These are phyloP conservation scores for Leonotis leonurus DNA, from an alignment of 257 asterid genomes.

Conservation along the genomic window DNA sequence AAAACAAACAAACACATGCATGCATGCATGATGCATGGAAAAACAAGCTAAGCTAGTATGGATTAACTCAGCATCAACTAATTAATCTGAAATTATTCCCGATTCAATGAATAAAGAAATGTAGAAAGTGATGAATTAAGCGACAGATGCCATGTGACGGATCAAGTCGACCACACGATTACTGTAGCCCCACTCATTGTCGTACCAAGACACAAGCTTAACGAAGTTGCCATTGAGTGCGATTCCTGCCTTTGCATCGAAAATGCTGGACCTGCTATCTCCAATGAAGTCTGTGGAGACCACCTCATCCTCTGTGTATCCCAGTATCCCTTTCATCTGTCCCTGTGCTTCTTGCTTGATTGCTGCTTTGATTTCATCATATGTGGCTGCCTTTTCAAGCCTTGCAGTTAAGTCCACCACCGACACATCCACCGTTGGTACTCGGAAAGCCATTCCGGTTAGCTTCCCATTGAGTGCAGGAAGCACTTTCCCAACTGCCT, in stretches of 20 bases:
- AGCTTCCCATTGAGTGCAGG: conserved; percentile 55
- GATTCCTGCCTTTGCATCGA: conserved; percentile 53
- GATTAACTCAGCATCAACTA: neutral
- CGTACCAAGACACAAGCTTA: conserved; percentile 54
- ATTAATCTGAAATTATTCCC: neutral
- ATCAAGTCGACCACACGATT: conserved; percentile 52
- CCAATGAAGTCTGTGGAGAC: conserved; percentile 45
- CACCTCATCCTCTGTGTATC: conserved; percentile 51
- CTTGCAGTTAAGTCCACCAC: conserved; percentile 52
- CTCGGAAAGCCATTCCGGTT: conserved; percentile 62
- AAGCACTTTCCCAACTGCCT: conserved; percentile 60
- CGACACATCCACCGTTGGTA: conserved; percentile 52
- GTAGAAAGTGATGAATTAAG: no score
- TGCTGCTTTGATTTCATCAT: conserved; percentile 52
- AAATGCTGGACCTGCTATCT: conserved; percentile 51
- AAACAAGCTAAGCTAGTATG: no score
- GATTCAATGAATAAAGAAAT: no score
- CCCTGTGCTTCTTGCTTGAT: conserved; percentile 43
- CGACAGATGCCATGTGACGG: conserved; percentile 48
- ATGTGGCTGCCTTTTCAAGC: conserved; percentile 42
- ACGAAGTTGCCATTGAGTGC: conserved; percentile 47
- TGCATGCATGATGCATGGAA: no score
- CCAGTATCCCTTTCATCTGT: conserved; percentile 40
- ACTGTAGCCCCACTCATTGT: conserved; percentile 69
- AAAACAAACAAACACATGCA: no score